A percentile compares a stretch with the other conserved stretches of the same genome.
These are phyloP conservation scores for Aristolochia californica DNA, from an alignment of 164 flowering plant genomes.

Conservation along the genomic window DNA sequence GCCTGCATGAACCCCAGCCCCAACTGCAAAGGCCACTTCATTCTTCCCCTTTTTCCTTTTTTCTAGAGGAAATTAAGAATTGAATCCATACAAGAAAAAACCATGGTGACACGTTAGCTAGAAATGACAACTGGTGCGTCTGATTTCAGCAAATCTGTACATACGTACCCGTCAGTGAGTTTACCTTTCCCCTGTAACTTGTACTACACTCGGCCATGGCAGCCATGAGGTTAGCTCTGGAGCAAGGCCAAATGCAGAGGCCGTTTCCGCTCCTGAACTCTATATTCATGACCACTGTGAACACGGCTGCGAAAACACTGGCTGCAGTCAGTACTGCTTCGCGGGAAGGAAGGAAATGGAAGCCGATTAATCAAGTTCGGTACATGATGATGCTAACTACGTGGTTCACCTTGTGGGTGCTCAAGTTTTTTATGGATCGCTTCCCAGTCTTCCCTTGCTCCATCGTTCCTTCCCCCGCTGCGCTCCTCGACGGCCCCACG, in stretches of 20 bases:
- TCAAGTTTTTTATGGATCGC: conserved; percentile 37
- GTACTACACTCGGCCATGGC: conserved; percentile 9
- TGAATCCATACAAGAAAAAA: too few relatives aligned
- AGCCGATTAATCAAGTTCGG: conserved; percentile 25
- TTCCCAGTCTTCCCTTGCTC: conserved; percentile 16
- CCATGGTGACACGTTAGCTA: background rate
- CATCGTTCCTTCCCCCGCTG: conserved; percentile 11
- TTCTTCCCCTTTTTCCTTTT: too few relatives aligned
- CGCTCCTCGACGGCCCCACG: conserved; percentile 11
- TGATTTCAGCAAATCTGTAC: background rate
- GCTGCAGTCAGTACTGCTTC: conserved; percentile 20
- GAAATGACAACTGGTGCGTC: background rate
- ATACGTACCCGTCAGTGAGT: too few relatives aligned
- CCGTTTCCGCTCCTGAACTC: conserved; percentile 31
- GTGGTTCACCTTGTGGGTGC: conserved; percentile 45
- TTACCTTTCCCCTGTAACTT: background rate
- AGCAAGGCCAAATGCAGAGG: conserved; percentile 1
- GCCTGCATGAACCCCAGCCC: too few relatives aligned
- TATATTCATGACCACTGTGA: conserved; percentile 41
- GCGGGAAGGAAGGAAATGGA: conserved; percentile 23
- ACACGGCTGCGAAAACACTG: conserved; percentile 34
- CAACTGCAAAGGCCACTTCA: too few relatives aligned
- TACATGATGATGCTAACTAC: conserved; percentile 39
- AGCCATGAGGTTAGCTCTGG: conserved; percentile 1
- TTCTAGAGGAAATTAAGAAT: too few relatives aligned